Conservation (phyloP, 2,329 filamentous ascomycete genomes). For the Tolypocladium inflatum region DNA sequence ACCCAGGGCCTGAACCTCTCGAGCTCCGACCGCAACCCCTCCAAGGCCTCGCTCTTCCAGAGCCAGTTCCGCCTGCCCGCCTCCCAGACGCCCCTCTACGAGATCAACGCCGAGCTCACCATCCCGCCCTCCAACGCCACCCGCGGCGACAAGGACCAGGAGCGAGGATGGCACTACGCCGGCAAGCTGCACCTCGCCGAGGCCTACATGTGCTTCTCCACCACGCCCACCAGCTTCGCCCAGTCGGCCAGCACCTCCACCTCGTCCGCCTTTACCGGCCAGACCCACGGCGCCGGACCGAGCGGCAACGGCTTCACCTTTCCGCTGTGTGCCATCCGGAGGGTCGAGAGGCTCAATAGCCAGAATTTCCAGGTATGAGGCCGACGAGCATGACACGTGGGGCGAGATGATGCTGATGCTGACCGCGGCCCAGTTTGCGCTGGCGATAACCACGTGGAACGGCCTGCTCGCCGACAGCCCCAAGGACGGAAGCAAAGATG, state of each 20-base stretch:
- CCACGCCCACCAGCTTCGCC: constrained; percentile 79
- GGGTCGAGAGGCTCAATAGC: constrained; percentile 88
- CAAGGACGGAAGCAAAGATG: constrained; percentile 34
- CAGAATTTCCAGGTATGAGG: constrained; percentile 63
- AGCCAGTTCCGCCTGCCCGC: constrained; percentile 92
- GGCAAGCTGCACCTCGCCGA: constrained; percentile 93
- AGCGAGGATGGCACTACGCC: constrained; percentile 76
- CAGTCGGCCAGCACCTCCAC: constrained; percentile 69
- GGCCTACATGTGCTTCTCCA: constrained; percentile 93
- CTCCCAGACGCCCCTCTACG: constrained; percentile 85
- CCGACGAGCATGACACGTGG: not conserved
- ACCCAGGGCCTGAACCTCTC: constrained; percentile 66
- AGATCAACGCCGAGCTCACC: constrained; percentile 93
- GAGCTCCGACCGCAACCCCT: constrained; percentile 69
- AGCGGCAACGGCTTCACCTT: constrained; percentile 94
- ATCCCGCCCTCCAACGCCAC: constrained; percentile 65
- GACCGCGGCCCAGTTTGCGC: constrained; percentile 55
- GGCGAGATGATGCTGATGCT: not conserved
- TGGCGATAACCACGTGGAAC: constrained; percentile 95
- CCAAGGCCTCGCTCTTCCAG: constrained; percentile 88
- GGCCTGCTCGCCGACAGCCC: constrained; percentile 47
- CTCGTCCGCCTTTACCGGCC: constrained; percentile 79
- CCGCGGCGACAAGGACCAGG: constrained; percentile 61
- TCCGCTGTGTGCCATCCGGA: constrained; percentile 80
- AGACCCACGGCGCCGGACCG: constrained; percentile 86